Evolutionary conservation across 2,329 filamentous ascomycete species (phyloP), one percentile per base, ranked within the genome.

Genomic region (Onygenales sp.): DNA sequence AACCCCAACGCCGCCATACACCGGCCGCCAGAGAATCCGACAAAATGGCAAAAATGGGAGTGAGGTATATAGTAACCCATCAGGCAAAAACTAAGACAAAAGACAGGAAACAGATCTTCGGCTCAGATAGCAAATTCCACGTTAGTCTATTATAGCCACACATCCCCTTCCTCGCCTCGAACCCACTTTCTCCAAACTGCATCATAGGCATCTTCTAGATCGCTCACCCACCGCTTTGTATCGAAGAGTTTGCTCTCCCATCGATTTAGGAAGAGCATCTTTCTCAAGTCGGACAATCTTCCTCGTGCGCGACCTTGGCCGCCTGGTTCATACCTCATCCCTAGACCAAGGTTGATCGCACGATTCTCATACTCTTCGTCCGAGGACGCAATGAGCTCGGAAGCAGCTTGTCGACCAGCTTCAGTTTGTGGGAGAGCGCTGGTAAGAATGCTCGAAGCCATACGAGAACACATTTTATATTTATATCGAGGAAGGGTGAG

Each of bases 401-500:
- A 67, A 0, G 85, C 85, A 0, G 86, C 87, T 54, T 74, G 75
- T 6, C 74, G 72, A 2, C 92, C 90, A n/a, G 83, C 81, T 1
- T 75, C 71, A 0, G 75, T 78, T 59, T 83, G 85, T 0, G 93
- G 93, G 3, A 98, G 73, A 0, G 93, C 93, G 13, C 93, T 93
- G 58, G 84, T 87, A 33, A 98, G 77, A 53, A 98, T 97, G 9
- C 89, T 95, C 6, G 93, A 91, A 6, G 92, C 93, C 87, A 98
- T 98, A 52, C 93, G 87, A 43, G 89, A 95, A 70, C 93, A 98
- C 93, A 98, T 98, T 71, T 98, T 98, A 73, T 96, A 96, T 49
- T 87, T 82, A 68, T 97, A 96, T 37, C 93, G 82, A 9, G 93
- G 91, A 33, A 93, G 77, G 0, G 93, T 98, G 32, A 98, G 77